A percentile compares a stretch with the other conserved stretches of the same genome.
These are phyloP conservation scores for Penicillium sp. DNA, from an alignment of 2,329 filamentous ascomycete genomes.

Conservation along the genomic window DNA sequence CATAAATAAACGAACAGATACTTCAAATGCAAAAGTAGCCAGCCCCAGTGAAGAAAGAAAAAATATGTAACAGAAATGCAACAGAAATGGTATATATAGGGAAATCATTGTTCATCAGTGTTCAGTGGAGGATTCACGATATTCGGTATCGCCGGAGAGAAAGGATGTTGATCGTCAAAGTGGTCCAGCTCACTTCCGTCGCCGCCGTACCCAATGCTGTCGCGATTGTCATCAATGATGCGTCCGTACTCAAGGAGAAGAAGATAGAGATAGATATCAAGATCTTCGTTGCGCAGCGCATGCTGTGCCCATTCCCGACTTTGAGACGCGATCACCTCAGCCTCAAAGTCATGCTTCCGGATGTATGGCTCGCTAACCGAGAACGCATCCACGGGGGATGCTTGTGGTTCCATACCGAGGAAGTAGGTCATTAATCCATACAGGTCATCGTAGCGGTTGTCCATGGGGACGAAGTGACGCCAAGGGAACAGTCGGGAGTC, in stretches of 20 bases:
- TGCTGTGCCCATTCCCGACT: constrained; percentile 40
- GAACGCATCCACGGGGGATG: constrained; percentile 4
- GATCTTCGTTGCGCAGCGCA: constrained; percentile 51
- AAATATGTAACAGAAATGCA: not conserved
- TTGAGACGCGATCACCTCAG: constrained; percentile 36
- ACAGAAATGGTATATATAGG: not conserved
- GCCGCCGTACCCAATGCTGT: constrained; percentile 57
- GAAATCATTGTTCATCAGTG: not conserved
- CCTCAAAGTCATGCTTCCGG: constrained; percentile 34
- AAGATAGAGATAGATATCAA: constrained; percentile 57
- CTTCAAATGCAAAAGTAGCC: not conserved
- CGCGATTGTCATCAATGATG: constrained; percentile 63
- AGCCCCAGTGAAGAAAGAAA: not conserved
- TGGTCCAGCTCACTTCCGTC: constrained; percentile 27
- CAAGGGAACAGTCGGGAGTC: constrained; percentile 53
- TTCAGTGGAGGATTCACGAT: constrained; percentile 2
- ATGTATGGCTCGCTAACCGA: constrained; percentile 24
- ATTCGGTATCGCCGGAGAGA: constrained; percentile 8
- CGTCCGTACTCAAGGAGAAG: constrained; percentile 57
- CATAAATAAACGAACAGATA: not conserved
- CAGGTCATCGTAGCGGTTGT: constrained; percentile 52
- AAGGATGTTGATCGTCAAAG: constrained; percentile 17
- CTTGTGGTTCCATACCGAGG: constrained; percentile 38
- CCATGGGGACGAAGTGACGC: constrained; percentile 56
- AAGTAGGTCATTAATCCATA: constrained; percentile 55